These are phyloP conservation scores for Aegilops longissima DNA, from an alignment of 176 grass and related monocot genomes.

Conservation along the genomic window DNA sequence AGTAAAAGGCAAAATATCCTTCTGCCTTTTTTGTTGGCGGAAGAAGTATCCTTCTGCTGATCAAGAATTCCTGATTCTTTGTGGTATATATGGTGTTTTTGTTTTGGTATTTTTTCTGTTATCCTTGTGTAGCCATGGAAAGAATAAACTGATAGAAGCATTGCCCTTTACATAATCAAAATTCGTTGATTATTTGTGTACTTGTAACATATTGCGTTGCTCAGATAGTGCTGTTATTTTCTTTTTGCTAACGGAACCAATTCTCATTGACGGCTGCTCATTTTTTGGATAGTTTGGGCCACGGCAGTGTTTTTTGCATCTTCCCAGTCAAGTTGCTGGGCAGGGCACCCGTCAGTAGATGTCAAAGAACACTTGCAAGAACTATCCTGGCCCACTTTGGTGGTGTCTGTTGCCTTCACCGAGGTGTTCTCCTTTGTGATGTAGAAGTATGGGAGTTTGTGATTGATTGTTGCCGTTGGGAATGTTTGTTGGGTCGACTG, in stretches of 20 bases:
- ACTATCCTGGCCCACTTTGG: no score
- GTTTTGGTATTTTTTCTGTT: slow-evolving; percentile 4
- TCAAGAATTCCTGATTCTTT: slow-evolving; percentile 47
- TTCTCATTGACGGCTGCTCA: neutral
- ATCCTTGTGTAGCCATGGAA: neutral
- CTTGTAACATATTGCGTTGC: neutral
- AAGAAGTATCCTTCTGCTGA: neutral
- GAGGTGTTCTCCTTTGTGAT: no score
- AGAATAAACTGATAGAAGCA: slow-evolving; percentile 11
- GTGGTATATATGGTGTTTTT: slow-evolving; percentile 37
- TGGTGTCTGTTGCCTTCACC: no score
- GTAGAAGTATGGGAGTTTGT: no score
- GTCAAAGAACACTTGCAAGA: no score
- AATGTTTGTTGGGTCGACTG: no score
- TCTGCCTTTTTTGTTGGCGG: neutral
- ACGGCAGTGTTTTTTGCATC: neutral
- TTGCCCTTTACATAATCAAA: slow-evolving; percentile 5
- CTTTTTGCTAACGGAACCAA: neutral
- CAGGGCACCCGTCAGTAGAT: no score
- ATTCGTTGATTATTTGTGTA: slow-evolving; percentile 30
- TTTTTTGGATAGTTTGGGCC: neutral
- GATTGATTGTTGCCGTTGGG: no score
- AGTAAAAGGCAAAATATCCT: slow-evolving; percentile 15
- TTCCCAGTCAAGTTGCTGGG: neutral
- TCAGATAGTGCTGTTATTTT: neutral